Percentiles rank a stretch among this genome's conserved stretches.
These are phyloP conservation scores for Thuja plicata DNA, from an alignment of 83 land plant species.

Conservation along the genomic window DNA sequence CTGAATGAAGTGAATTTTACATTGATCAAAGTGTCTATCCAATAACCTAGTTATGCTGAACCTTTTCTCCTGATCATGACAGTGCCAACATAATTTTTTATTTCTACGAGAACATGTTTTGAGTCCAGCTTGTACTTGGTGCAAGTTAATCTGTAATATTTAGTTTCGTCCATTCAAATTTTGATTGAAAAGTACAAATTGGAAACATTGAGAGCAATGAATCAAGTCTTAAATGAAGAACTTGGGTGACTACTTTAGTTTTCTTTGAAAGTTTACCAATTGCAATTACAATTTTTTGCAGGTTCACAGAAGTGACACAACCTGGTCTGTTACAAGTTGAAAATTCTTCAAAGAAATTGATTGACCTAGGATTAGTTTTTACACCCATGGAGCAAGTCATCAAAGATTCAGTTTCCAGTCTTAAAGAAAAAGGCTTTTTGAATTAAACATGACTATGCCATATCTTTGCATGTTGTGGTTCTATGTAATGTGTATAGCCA, in stretches of 20 bases:
- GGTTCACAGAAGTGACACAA: constrained; percentile 57
- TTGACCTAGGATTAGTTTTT: constrained; percentile 58
- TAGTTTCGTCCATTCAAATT: neutral
- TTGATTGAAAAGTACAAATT: neutral
- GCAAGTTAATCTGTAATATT: neutral
- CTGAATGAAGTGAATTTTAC: neutral
- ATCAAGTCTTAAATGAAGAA: neutral
- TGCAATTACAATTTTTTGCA: constrained; percentile 7
- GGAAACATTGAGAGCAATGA: neutral
- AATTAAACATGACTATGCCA: neutral
- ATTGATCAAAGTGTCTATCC: neutral
- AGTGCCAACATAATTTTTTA: neutral
- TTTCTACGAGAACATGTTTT: neutral
- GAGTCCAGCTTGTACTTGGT: neutral
- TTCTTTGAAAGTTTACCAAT: neutral
- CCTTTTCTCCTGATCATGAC: neutral
- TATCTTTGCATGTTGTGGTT: neutral
- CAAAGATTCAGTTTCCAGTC: constrained; percentile 56
- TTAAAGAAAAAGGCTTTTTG: constrained; percentile 47
- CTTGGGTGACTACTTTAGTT: neutral
- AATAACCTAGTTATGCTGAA: neutral
- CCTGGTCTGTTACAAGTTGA: constrained; percentile 50
- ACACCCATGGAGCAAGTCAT: constrained; percentile 60
- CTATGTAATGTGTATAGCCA: neutral
- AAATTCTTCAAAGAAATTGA: constrained; percentile 50